Evolutionary conservation across 2,329 filamentous ascomycete genomes (phyloP), one percentile per base, ranked within the genome.

Genomic region (Curvularia sp.): DNA sequence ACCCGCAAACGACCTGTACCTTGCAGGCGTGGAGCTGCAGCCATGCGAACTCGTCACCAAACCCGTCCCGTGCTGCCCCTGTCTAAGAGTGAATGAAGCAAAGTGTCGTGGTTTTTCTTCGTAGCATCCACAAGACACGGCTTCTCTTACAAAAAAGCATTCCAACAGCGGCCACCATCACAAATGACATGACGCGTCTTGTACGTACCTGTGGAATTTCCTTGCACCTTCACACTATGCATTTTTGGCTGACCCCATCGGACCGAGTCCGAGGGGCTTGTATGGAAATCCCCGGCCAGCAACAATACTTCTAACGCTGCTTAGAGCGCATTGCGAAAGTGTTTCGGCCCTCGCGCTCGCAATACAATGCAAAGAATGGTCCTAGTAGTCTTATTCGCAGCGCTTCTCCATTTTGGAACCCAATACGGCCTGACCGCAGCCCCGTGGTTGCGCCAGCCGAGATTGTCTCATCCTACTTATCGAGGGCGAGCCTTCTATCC

Each of bases 141-240:
- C 57, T 50, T 43, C 54, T 55, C 45, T 48, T 21, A 56, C 53
- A 57, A 64, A 61, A 61, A 64, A 59, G 55, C 55, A 61, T 23
- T 28, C 28, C 21, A 9, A 39, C 46, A 50, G 36, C 39, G 21
- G 13, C 45, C 28, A 38, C 52, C 13, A 53, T 13, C 32, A 27
- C 23, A 56, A 41, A 28, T 10, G 25, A 46, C 46, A 46, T 46
- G 45, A 55, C 51, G 48, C 46, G 49, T 43, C 28, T 41, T 36
- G 25, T 23, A n/a, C n/a, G n/a, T n/a, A n/a, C n/a, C n/a, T n/a
- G 47, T 47, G 28, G 25, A 15, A 41, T 34, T n/a, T 52, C 30
- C 9, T 13, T 45, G 45, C 38, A 25, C 9, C 34, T 21, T 36
- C 39, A 27, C 32, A 43, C 51, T 27, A 18, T 36, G 5, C 34